Evolutionary conservation across 768 basidiomycete species (phyloP).

Genomic region (Leccinum disarticulatum): DNA sequence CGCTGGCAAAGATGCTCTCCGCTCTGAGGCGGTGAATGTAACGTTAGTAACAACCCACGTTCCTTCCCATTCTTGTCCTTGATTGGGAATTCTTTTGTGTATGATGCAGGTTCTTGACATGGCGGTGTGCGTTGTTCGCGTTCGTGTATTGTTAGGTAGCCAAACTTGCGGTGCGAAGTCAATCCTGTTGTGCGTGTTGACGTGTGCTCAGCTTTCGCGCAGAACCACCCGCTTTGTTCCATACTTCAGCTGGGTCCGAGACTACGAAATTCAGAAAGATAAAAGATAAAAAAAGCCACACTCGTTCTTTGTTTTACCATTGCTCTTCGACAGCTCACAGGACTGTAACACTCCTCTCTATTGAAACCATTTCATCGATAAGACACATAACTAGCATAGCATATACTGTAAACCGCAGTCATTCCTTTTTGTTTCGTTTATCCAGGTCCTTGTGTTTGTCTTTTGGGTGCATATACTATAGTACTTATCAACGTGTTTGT

Average conservation of each 20-base stretch:
- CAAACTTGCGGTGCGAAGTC: constrained; percentile 42
- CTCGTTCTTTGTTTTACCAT: constrained; percentile 20
- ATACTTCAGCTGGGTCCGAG: constrained; percentile 22
- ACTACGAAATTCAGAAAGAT: constrained; percentile 23
- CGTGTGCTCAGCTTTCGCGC: constrained; percentile 21
- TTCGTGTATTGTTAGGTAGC: constrained; percentile 57
- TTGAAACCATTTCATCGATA: constrained; percentile 16
- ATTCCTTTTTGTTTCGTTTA: constrained; percentile 27
- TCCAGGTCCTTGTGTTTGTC: constrained; percentile 14
- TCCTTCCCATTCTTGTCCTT: not conserved
- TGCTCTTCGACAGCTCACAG: constrained; percentile 19
- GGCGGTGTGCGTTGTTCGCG: constrained; percentile 31
- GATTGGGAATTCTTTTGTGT: constrained; percentile 14
- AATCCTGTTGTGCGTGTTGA: constrained; percentile 22
- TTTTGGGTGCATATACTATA: constrained; percentile 25
- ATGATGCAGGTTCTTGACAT: constrained; percentile 34
- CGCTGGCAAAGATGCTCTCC: constrained; percentile 89
- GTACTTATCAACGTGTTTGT: constrained; percentile 9
- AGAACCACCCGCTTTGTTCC: constrained; percentile 7
- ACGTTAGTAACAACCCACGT: constrained; percentile 24
- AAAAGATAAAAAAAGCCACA: constrained; percentile 25
- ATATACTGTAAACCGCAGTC: constrained; percentile 29
- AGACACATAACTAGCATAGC: constrained; percentile 26
- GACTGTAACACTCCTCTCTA: constrained; percentile 31
- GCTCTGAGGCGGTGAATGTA: constrained; percentile 62